Evolutionary conservation across 768 basidiomycete genomes (phyloP), one percentile per base, ranked within the genome.

Genomic region (Kwoniella bestiolae): DNA sequence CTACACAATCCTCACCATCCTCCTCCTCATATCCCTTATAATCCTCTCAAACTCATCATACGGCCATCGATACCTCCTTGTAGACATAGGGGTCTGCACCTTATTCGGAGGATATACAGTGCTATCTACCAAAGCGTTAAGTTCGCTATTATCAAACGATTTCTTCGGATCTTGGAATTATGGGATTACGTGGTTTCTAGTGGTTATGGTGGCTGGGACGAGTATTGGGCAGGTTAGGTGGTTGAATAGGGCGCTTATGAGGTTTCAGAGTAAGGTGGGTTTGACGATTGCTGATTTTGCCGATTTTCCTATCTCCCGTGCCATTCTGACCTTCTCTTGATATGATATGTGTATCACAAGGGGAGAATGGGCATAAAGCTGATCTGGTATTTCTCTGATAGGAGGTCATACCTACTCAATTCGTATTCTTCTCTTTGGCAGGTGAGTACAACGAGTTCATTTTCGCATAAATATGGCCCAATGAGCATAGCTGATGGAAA

Each of bases 361-460:
- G n/a, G n/a, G n/a, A n/a, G n/a, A n/a, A n/a, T n/a, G n/a, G n/a
- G n/a, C n/a, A n/a, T 11, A 26, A 21, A 11, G 50, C 28, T 64
- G 14, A 57, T n/a, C 21, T 38, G 32, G 31, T 32, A 18, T 26
- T 44, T 60, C 0, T 44, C 28, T 52, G 62, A 25, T 66, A 92
- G 91, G 85, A 89, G 57, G 94, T 97, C 26, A 92, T 98, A 68
- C 95, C 94, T 4, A 89, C 89, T 14, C 94, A 97, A 83, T 98
- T 96, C 79, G 92, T 95, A 31, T 85, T 93, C 61, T 98, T 98
- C 83, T 94, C 91, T 26, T 84, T 98, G 35, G 92, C 91, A 4
- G 77, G 76, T 75, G 44, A 66, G 76, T 66, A 21, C 25, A 16
- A n/a, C 7, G 6, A 50, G 29, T 12, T 49, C 51, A 50, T 38